Conservation (phyloP, 495 filamentous ascomycete species). For the Tetracladium setigerum region DNA sequence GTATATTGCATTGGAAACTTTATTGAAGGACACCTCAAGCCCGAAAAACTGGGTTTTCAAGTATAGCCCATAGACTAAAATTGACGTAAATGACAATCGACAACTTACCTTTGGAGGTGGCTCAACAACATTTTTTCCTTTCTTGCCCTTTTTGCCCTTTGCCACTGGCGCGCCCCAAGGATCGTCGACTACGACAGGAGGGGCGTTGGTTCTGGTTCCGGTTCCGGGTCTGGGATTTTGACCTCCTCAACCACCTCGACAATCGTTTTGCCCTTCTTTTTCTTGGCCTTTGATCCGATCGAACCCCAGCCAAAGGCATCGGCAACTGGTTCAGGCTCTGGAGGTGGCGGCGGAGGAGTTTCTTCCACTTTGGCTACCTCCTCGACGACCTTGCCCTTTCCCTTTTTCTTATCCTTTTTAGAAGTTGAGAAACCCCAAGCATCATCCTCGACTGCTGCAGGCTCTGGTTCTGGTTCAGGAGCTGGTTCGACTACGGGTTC, state of each 20-base stretch:
- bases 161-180: slow-evolving; percentile 22
- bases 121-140: slow-evolving; percentile 12
- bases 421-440: slow-evolving; percentile 22
- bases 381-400: slow-evolving; percentile 24
- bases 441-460: slow-evolving; percentile 15
- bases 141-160: slow-evolving; percentile 22
- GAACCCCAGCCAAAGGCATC: slow-evolving; percentile 18
- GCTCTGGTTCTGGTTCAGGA: slow-evolving; percentile 28
- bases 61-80: too few species aligned
- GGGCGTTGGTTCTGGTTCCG: slow-evolving; percentile 17
- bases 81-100: slow-evolving; percentile 11
- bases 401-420: slow-evolving; percentile 35
- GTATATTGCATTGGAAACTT: neutral
- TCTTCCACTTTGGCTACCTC: slow-evolving; percentile 7
- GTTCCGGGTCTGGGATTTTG: slow-evolving; percentile 16
- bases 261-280: slow-evolving; percentile 23
- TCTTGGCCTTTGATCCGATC: slow-evolving; percentile 23
- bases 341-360: slow-evolving; percentile 1
- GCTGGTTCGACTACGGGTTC: slow-evolving; percentile 16
- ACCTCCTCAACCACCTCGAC: neutral
- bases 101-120: slow-evolving; percentile 9
- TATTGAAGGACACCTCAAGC: neutral
- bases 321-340: slow-evolving; percentile 8
- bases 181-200: slow-evolving; percentile 14
- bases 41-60: too few species aligned